Percentiles rank a stretch among this genome's conserved stretches.
phyloP scores from a whole-genome alignment of 2,329 filamentous ascomycete species.

The Colletotrichum liriopes region DNA sequence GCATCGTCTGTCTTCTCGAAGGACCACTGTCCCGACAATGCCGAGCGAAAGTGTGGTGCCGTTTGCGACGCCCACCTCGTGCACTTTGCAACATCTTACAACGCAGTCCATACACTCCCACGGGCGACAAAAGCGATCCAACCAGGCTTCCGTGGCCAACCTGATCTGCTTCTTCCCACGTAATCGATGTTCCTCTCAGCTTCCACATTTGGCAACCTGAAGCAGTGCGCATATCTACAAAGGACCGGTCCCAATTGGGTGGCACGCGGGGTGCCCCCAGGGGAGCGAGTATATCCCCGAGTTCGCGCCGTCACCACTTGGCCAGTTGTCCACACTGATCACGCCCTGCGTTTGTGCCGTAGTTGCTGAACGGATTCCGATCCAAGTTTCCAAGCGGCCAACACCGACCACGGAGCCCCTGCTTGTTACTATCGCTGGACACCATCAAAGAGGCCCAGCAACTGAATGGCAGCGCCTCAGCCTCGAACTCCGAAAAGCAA shows the following conservation, averaged over 20 bases:
- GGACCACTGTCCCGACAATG: conserved; percentile 14
- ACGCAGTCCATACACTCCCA: neutral
- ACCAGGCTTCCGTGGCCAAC: neutral
- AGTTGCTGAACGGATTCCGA: neutral
- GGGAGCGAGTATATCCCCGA: conserved; percentile 9
- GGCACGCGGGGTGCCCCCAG: conserved; percentile 28
- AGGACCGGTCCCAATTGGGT: conserved; percentile 9
- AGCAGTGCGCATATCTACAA: conserved; percentile 8
- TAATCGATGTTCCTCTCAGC: conserved; percentile 12
- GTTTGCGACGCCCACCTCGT: conserved; percentile 2
- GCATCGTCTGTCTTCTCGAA: conserved; percentile 5
- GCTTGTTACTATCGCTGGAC: neutral
- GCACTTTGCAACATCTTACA: conserved; percentile 8
- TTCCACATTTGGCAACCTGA: conserved; percentile 20
- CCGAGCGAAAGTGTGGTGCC: conserved; percentile 17
- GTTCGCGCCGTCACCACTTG: conserved; percentile 17
- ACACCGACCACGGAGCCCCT: neutral
- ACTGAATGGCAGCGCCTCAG: conserved; percentile 5
- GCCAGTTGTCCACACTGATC: conserved; percentile 5
- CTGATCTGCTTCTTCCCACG: neutral
- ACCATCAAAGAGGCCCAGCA: neutral
- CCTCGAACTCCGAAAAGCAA: conserved; percentile 6
- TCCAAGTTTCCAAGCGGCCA: neutral
- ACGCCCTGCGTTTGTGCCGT: conserved; percentile 12
- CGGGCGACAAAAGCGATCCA: neutral